Evolutionary conservation across 2,329 filamentous ascomycete species (phyloP), one percentile per base, ranked within the genome.

Genomic region (Exophiala oligosperma): DNA sequence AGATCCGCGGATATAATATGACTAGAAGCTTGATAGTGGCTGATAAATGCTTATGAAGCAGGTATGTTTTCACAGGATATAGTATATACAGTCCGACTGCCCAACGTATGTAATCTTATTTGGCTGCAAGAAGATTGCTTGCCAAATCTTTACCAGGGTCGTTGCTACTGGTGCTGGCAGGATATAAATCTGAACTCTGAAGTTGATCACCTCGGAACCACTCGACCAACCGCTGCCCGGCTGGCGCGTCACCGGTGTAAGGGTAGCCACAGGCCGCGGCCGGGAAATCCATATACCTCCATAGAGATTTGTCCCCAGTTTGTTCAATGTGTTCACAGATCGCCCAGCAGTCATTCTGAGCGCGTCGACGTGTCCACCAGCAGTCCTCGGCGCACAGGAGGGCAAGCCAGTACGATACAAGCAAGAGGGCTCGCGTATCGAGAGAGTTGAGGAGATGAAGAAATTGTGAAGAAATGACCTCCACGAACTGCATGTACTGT

Each of bases 241-340:
- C 32, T 5, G 51, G 17, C 28, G 4, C 4, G 32, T n/a, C 23
- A 29, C 51, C n/a, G 12, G 14, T 54, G 23, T 54, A 54, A 12
- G 40, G 51, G 47, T 57, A 57, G 38, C 38, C 54, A 49, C 54
- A 57, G 2, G 54, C 54, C 23, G 4, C 11, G 14, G 54, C 54
- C 26, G 54, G 54, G 23, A 47, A 57, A 28, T 57, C 54, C 54
- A 57, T 47, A 43, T 52, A 57, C 37, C n/a, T 52, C 54, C 48
- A 57, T 14, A 52, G 12, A 12, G 3, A 6, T 43, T 52, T 26
- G 49, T 57, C 54, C 40, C 38, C 49, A 28, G 29, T 4, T n/a
- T 21, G 32, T 17, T 57, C 54, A 24, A 57, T 37, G 14, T 52
- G 40, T 23, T 52, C 38, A 38, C 54, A 57, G n/a, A 57, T 48